Evolutionary conservation across 1,139 yeast species (phyloP).

Genomic region (Wickerhamomyces sp.): DNA sequence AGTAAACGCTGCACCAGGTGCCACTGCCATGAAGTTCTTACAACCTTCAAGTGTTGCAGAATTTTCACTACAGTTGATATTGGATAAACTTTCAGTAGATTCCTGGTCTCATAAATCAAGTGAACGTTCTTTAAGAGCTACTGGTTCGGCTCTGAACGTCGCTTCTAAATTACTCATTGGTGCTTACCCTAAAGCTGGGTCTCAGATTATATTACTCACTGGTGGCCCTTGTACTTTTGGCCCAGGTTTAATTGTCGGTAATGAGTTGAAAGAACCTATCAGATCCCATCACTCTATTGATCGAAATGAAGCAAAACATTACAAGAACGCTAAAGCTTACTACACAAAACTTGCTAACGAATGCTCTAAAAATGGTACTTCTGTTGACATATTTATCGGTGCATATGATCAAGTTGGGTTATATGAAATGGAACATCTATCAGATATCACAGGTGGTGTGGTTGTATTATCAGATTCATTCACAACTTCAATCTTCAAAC

Average conservation of each 20-base stretch:
- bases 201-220: constrained; percentile 59
- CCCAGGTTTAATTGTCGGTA: constrained; percentile 85
- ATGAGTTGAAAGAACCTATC: constrained; percentile 80
- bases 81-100: constrained; percentile 26
- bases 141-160: constrained; percentile 65
- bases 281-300: constrained; percentile 88
- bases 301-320: constrained; percentile 75
- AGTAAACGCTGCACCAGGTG: constrained; percentile 5
- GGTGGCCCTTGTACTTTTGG: constrained; percentile 91
- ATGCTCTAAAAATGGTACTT: constrained; percentile 45
- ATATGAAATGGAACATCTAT: constrained; percentile 57
- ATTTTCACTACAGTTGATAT: constrained; percentile 10
- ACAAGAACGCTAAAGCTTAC: constrained; percentile 70
- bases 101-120: constrained; percentile 45
- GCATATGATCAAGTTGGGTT: constrained; percentile 66
- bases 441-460: constrained; percentile 56
- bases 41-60: constrained; percentile 43
- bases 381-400: constrained; percentile 56
- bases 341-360: constrained; percentile 36
- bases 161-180: constrained; percentile 49
- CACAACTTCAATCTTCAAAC: constrained; percentile 60
- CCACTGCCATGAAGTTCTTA: constrained; percentile 23
- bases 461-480: constrained; percentile 62
- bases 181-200: constrained; percentile 46
- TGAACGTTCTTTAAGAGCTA: constrained; percentile 52